Base-by-base conservation (phyloP, 2,329 filamentous ascomycete species). In the Metarhizium humberi region DNA sequence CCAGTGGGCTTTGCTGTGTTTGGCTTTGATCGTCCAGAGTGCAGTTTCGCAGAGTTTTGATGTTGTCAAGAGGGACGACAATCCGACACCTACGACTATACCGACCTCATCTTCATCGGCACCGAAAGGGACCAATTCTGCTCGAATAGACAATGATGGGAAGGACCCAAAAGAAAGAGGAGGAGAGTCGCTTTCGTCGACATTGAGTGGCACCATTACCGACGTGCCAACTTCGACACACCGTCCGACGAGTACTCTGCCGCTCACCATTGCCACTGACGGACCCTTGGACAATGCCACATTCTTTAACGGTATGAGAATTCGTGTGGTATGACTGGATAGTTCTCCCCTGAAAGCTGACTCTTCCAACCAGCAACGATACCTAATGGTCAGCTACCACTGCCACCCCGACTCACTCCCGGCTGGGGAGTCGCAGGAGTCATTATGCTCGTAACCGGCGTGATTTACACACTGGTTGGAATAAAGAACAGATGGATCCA, bases 401-500 rank as follows among this genome's bases (percentile, higher is more conserved):
- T 96, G 38, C 64, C 80, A 29, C 91, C 92, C 0, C 72, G 69
- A 55, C 78, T 97, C 50, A 96, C 90, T 2, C 91, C 92, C 3
- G 90, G 86, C 45, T 85, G 90, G 71, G 89, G 84, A 3, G 81
- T 96, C 51, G 85, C 85, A 38, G 92, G 92, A 29, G 81, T 86
- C 20, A 75, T 96, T 51, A 76, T 97, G 57, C 77, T 97, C 47
- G 66, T 84, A 4, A 81, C 85, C 8, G 92, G 92, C n/a, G 65
- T 79, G 8, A 74, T 81, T 6, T 87, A 94, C 66, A 79, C 82
- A 7, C 71, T 96, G 20, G 79, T 95, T 61, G 92, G 92, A 1
- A 90, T 95, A 64, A 92, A 90, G 70, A 90, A 90, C 64, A 79
- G 80, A 68, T 86, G 81, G 81, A 78, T 92, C 13, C 87, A 94